phyloP scores from a whole-genome alignment of 495 filamentous ascomycete species.

The Hamigera avellanea region DNA sequence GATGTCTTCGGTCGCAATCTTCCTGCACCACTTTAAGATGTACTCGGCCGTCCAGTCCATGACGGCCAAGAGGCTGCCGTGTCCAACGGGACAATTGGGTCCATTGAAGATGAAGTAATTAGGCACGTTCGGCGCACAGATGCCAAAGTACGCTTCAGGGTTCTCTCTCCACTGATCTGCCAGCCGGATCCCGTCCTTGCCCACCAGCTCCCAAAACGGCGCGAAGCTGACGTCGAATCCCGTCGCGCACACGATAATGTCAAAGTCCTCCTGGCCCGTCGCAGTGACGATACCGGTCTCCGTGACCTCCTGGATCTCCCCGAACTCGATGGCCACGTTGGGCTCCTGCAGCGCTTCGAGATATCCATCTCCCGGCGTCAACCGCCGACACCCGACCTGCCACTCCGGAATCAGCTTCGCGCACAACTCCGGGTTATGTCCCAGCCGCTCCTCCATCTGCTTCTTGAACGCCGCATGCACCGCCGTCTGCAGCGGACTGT shows the following conservation, averaged over 20 bases:
- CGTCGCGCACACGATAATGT: conserved; percentile 37
- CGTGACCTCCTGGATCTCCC: conserved; percentile 13
- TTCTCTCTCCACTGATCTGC: conserved; percentile 12
- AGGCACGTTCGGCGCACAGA: conserved; percentile 25
- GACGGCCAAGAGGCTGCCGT: conserved; percentile 39
- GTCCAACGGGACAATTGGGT: conserved; percentile 40
- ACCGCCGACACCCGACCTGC: conserved; percentile 35
- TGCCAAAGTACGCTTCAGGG: conserved; percentile 24
- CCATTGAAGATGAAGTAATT: conserved; percentile 43
- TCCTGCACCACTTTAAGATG: conserved; percentile 29
- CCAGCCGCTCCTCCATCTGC: conserved; percentile 26
- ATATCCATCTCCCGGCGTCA: conserved; percentile 33
- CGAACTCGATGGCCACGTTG: conserved; percentile 11
- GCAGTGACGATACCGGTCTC: conserved; percentile 19
- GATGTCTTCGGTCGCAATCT: conserved; percentile 32
- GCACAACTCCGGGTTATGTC: conserved; percentile 19
- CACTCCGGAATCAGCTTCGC: conserved; percentile 34
- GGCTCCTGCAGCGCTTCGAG: conserved; percentile 21
- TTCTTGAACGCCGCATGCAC: conserved; percentile 9
- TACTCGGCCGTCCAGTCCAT: conserved; percentile 35
- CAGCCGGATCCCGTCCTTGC: conserved; percentile 17
- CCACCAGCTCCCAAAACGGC: conserved; percentile 21
- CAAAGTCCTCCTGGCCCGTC: conserved; percentile 25
- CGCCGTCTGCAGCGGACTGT: too few species aligned
- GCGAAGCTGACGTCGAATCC: conserved; percentile 33